phyloP scores from a whole-genome alignment of 768 basidiomycete species.

The Lyophyllum semitale region DNA sequence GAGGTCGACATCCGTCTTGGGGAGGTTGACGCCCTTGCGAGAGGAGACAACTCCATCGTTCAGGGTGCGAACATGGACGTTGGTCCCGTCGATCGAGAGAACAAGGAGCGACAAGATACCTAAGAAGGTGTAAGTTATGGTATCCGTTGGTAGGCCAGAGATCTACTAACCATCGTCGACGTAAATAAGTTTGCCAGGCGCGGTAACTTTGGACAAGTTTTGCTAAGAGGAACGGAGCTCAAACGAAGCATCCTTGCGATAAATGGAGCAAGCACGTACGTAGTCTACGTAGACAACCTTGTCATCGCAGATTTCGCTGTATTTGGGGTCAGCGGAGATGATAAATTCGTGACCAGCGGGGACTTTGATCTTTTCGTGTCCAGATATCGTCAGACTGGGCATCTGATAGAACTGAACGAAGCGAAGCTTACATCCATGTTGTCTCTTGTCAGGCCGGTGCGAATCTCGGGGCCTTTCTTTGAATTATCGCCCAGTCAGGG shows the following conservation, averaged over 20 bases:
- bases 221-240: slow-evolving; percentile 41
- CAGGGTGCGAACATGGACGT: slow-evolving; percentile 80
- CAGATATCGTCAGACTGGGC: neutral
- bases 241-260: neutral
- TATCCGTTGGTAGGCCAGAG: neutral
- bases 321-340: slow-evolving; percentile 81
- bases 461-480: slow-evolving; percentile 99
- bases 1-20: slow-evolving; percentile 96
- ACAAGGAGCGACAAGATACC: slow-evolving; percentile 93
- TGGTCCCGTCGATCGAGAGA: slow-evolving; percentile 79
- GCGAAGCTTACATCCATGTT: slow-evolving; percentile 72
- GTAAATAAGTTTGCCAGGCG: slow-evolving; percentile 96
- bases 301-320: slow-evolving; percentile 77
- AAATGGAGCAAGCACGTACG: slow-evolving; percentile 48
- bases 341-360: slow-evolving; percentile 92
- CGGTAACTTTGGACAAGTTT: slow-evolving; percentile 94
- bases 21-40: slow-evolving; percentile 98
- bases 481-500: slow-evolving; percentile 11
- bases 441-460: slow-evolving; percentile 91
- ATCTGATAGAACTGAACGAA: neutral
- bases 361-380: slow-evolving; percentile 69
- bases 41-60: slow-evolving; percentile 94
- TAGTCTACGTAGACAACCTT: slow-evolving; percentile 94
- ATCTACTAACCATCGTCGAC: slow-evolving; percentile 82
- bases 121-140: slow-evolving; percentile 20